A percentile compares a stretch with the other conserved stretches of the same genome.
Conservation (phyloP, 192 early-diverging fungal genomes). For the Coemansia sp. region DNA sequence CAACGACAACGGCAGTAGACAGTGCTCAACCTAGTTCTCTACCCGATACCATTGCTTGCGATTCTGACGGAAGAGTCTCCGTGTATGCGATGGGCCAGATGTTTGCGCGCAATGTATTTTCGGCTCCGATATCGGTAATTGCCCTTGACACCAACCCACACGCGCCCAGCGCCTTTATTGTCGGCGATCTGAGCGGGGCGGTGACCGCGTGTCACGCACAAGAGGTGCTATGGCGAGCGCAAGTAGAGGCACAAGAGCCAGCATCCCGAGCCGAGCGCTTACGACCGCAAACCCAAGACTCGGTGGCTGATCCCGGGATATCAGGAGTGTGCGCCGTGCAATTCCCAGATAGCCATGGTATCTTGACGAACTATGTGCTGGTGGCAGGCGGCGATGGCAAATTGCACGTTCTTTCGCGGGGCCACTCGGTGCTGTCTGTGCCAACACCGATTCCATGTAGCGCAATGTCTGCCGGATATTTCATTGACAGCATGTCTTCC, state of each 20-base stretch:
- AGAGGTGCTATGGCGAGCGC: slow-evolving; percentile 31
- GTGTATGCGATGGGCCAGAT: slow-evolving; percentile 28
- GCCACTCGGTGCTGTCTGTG: slow-evolving; percentile 18
- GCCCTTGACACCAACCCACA: slow-evolving; percentile 31
- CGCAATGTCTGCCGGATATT: slow-evolving; percentile 28
- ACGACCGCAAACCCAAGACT: background rate
- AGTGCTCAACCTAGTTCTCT: background rate
- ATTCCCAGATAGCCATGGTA: slow-evolving; percentile 28
- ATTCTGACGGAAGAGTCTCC: slow-evolving; percentile 32
- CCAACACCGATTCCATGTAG: slow-evolving; percentile 18
- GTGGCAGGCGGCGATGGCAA: slow-evolving; percentile 17
- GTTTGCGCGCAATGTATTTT: slow-evolving; percentile 35
- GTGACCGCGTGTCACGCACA: slow-evolving; percentile 37
- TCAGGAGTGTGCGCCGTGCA: slow-evolving; percentile 27
- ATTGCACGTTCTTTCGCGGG: slow-evolving; percentile 34
- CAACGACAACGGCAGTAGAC: background rate
- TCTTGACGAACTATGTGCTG: slow-evolving; percentile 41
- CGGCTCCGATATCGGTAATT: slow-evolving; percentile 38
- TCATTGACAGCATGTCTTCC: slow-evolving; percentile 6
- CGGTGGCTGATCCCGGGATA: slow-evolving; percentile 9
- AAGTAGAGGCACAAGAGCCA: slow-evolving; percentile 3
- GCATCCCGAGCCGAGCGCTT: background rate
- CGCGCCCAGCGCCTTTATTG: slow-evolving; percentile 33
- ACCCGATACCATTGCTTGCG: slow-evolving; percentile 35
- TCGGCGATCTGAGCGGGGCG: slow-evolving; percentile 42